Percentiles rank a stretch among this genome's conserved stretches.
These are phyloP conservation scores for Didymella keratinophila DNA, from an alignment of 2,329 filamentous ascomycete species.

Conservation along the genomic window DNA sequence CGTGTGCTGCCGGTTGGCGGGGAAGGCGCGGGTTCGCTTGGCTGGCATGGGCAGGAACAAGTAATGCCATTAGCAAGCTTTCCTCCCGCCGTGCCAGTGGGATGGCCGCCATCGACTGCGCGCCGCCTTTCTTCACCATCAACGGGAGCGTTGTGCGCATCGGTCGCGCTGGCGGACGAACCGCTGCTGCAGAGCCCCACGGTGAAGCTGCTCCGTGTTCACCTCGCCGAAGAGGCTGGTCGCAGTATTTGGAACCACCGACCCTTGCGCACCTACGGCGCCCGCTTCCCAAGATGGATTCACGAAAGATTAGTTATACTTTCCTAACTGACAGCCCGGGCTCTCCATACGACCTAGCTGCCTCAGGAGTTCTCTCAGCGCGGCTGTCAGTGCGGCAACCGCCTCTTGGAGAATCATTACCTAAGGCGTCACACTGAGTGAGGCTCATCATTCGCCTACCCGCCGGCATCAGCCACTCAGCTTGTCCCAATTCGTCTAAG, in stretches of 20 bases:
- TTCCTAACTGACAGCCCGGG: constrained; percentile 32
- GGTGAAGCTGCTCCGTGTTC: constrained; percentile 4
- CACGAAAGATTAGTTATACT: constrained; percentile 13
- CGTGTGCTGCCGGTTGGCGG: too few species aligned
- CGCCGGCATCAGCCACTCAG: constrained; percentile 13
- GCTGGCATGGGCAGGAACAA: constrained; percentile 18
- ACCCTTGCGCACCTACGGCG: constrained; percentile 17
- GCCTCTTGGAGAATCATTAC: constrained; percentile 26
- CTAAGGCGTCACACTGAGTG: constrained; percentile 25
- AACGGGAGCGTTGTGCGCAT: constrained; percentile 3
- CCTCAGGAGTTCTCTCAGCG: constrained; percentile 11
- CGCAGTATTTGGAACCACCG: constrained; percentile 11
- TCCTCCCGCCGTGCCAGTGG: constrained; percentile 13
- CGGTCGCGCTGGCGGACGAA: constrained; percentile 2
- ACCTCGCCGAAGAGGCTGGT: constrained; percentile 20
- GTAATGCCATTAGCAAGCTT: constrained; percentile 22
- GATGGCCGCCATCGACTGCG: constrained; percentile 16
- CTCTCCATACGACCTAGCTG: constrained; percentile 30
- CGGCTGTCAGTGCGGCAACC: constrained; percentile 21
- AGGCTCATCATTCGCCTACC: constrained; percentile 27
- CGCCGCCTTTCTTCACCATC: constrained; percentile 1
- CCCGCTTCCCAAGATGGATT: constrained; percentile 11
- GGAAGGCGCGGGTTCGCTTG: constrained; percentile 20
- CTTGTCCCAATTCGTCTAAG: constrained; percentile 21
- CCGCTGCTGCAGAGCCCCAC: not conserved